Evolutionary conservation across 2,329 filamentous ascomycete species (phyloP).

Genomic region (Thelonectria discophora): DNA sequence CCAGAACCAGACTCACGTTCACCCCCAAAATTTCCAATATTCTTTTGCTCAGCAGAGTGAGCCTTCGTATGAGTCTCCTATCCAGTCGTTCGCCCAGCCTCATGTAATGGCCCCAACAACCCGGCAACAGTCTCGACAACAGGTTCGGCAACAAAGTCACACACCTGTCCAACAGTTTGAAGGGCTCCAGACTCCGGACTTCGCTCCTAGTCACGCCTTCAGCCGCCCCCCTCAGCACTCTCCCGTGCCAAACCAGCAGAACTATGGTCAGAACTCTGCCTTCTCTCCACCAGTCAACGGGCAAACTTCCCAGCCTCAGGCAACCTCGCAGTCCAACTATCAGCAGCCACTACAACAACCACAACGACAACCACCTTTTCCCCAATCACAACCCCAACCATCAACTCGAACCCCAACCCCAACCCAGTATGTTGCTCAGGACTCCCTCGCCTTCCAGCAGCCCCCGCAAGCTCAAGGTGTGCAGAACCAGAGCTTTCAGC

Average conservation of each 20-base stretch:
- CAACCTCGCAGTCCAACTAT: conserved; percentile 36
- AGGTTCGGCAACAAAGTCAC: conserved; percentile 34
- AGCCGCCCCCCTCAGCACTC: conserved; percentile 43
- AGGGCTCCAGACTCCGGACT: conserved; percentile 38
- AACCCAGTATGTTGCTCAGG: conserved; percentile 35
- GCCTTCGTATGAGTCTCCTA: conserved; percentile 45
- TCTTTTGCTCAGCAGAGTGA: conserved; percentile 46
- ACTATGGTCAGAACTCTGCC: conserved; percentile 36
- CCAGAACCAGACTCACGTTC: conserved; percentile 44
- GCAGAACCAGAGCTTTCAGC: conserved; percentile 34
- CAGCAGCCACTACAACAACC: conserved; percentile 39
- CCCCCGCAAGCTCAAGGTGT: conserved; percentile 22
- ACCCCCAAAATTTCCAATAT: conserved; percentile 48
- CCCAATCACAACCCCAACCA: conserved; percentile 24
- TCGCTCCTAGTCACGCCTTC: conserved; percentile 40
- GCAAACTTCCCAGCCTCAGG: conserved; percentile 40
- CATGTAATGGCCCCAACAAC: conserved; percentile 47
- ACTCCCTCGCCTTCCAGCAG: conserved; percentile 33
- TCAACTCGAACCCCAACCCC: conserved; percentile 35
- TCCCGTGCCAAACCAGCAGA: conserved; percentile 43
- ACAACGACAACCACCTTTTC: conserved; percentile 27
- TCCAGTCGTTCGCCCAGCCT: conserved; percentile 46
- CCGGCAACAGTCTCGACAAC: conserved; percentile 39
- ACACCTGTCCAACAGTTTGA: conserved; percentile 48
- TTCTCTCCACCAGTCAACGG: conserved; percentile 41